Evolutionary conservation across 2,329 filamentous ascomycete species (phyloP), one percentile per base, ranked within the genome.

Genomic region (Aspergillus tanneri): DNA sequence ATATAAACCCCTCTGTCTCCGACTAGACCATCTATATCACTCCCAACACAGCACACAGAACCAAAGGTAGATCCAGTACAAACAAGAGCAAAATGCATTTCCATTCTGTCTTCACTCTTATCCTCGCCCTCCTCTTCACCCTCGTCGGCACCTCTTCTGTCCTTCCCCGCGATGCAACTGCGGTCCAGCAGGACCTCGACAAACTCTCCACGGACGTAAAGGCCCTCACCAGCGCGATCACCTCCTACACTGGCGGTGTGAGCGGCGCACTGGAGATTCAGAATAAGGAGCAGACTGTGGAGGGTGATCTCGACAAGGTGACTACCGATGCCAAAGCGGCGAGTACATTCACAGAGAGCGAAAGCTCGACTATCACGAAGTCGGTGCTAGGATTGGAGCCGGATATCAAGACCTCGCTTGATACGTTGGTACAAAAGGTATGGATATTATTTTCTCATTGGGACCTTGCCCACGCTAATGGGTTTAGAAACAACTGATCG

Each of bases 151-250:
- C 22, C 24, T 12, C 43, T 5, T 14, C 28, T 12, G 9, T 28
- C 27, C 18, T 25, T 16, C 12, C 10, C 18, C 49, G 39, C 38
- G 43, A 52, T 16, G 25, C 46, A 19, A 12, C 46, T 23, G 36
- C 46, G 9, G 43, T 54, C 32, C 25, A 52, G 25, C 40, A 24
- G 11, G 52, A 54, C 28, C 39, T 54, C 9, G 25, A 4, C 18
- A 49, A 39, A 9, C 30, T 54, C 24, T n/a, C 30, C 43, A 44
- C 19, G 8, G 32, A 50, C 35, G 18, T 54, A 3, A 5, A n/a
- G 2, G 10, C 37, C 22, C 39, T 54, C 25, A 25, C 43, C 35
- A 12, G n/a, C 12, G 32, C 28, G 6, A 28, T 54, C 19, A 39
- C 28, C 8, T 19, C 2, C 10, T 54, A 48, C 36, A 43, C 24